Evolutionary conservation across 768 basidiomycete species (phyloP), one percentile per base, ranked within the genome.

Genomic region (Leccinellum albellum): DNA sequence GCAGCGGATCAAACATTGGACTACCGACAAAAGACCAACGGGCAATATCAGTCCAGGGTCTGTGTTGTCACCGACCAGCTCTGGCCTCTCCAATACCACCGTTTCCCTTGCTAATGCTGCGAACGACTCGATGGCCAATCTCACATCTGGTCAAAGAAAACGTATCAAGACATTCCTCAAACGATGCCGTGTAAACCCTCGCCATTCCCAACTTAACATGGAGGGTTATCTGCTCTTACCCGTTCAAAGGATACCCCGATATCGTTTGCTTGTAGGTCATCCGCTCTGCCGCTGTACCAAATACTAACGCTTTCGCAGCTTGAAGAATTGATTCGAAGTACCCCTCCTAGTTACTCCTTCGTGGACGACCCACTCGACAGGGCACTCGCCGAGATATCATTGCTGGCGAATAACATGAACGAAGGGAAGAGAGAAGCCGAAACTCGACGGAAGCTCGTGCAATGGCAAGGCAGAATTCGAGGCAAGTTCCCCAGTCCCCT

Each of bases 381-480:
- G 55, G 95, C 95, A 6, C 73, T 97, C 45, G 77, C 84, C 20
- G 92, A 96, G 74, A 97, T 98, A 62, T 84, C 94, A 1, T 83
- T 84, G 13, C 74, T 98, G 50, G 94, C 97, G 3, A 91, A 85
- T 50, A 90, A 91, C 66, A 97, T 99, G 91, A 99, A 99, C 71
- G 97, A 99, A 75, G 93, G 94, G 60, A 98, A 98, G 72, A 85
- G 97, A 2, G 95, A 98, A 64, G 82, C 93, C 2, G 97, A 99
- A 74, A 94, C 91, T 1, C 81, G 97, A 21, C 82, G 87, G 47
- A 91, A 93, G 67, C 83, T 98, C 24, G 90, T 98, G 17, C 85
- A 89, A 66, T 94, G 91, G 91, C 93, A 94, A 74, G 67, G 86
- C 33, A 81, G 92, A 63, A 98, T 99, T 65, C 81, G 88, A 37